Evolutionary conservation across 495 filamentous ascomycete genomes (phyloP).

Genomic region (Pyronema omphalodes): DNA sequence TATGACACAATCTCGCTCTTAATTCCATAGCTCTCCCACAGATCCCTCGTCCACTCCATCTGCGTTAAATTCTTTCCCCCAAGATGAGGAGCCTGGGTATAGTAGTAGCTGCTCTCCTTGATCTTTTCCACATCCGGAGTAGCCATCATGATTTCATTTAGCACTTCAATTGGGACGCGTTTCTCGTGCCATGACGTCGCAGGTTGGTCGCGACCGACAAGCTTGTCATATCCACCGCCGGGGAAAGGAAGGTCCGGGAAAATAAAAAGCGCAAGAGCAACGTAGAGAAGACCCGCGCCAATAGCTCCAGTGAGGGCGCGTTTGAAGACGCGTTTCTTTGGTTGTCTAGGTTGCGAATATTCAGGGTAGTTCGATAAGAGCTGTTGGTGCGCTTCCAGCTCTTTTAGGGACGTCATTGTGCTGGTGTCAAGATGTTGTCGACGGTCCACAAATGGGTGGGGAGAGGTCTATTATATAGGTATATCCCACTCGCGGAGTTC

Average conservation of each 20-base stretch:
- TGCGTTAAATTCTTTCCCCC: constrained; percentile 75
- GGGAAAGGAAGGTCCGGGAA: neutral
- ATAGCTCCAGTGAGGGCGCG: neutral
- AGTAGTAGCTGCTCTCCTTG: constrained; percentile 71
- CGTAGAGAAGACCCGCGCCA: neutral
- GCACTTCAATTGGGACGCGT: neutral
- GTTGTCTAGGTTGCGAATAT: neutral
- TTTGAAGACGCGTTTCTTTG: neutral
- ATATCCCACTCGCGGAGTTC: too few species aligned
- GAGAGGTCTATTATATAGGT: too few species aligned
- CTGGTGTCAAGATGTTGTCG: neutral
- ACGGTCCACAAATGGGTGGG: too few species aligned
- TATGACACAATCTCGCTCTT: constrained; percentile 52
- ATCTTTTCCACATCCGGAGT: constrained; percentile 1
- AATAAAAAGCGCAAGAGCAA: neutral
- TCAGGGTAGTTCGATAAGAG: neutral
- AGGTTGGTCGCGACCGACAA: neutral
- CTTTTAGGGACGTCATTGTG: neutral
- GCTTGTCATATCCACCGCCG: neutral
- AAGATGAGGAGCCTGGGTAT: constrained; percentile 73
- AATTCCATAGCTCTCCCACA: constrained; percentile 72
- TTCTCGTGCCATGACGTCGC: neutral
- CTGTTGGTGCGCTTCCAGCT: neutral
- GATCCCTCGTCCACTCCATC: constrained; percentile 71
- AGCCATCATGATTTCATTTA: constrained; percentile 1